Evolutionary conservation across 75 land plant genomes (phyloP), one percentile per base, ranked within the genome.

Genomic region (Pseudotsuga menziesii): DNA sequence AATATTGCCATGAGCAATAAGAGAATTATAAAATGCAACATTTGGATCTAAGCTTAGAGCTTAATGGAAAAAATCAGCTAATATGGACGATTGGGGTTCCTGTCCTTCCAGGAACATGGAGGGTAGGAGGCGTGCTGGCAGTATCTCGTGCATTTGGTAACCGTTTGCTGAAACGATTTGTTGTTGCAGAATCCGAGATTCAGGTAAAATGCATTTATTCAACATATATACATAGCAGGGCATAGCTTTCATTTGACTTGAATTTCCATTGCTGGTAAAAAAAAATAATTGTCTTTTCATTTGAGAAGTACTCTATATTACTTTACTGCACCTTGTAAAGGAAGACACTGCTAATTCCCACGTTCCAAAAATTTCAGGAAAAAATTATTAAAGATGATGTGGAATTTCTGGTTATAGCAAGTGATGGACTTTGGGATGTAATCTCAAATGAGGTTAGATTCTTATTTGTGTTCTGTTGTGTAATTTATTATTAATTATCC

Each of bases 101-200:
- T 41, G 19, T 41, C 25, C 41, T 82, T 79, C 80, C 78, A 95
- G 98, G 98, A 15, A 95, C 98, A 58, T 95, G 98, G 98, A 94
- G 98, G 64, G 98, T 95, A 23, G 98, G 98, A 77, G 98, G 98
- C 69, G 97, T 95, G 67, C 80, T 95, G 76, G 98, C 98, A 48
- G 96, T 95, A 82, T 95, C 98, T 11, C 96, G 98, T 79, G 98
- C 98, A 66, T 95, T 95, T 90, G 98, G 98, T 48, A 91, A 95
- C 77, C 86, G 97, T 29, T 83, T 95, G 72, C 72, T 95, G 79
- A 95, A 95, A 77, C 94, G 85, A 72, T 95, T 82, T 85, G 98
- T 95, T 66, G 96, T 93, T 29, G 97, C 98, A 15, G 92, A 93
- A 56, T 97, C 98, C 66, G 98, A 95, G 69, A 89, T 93, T 57